Percentiles rank a stretch among this genome's conserved stretches.
These are phyloP conservation scores for Candolleomyces efflorescens DNA, from an alignment of 768 basidiomycete species.

Conservation along the genomic window DNA sequence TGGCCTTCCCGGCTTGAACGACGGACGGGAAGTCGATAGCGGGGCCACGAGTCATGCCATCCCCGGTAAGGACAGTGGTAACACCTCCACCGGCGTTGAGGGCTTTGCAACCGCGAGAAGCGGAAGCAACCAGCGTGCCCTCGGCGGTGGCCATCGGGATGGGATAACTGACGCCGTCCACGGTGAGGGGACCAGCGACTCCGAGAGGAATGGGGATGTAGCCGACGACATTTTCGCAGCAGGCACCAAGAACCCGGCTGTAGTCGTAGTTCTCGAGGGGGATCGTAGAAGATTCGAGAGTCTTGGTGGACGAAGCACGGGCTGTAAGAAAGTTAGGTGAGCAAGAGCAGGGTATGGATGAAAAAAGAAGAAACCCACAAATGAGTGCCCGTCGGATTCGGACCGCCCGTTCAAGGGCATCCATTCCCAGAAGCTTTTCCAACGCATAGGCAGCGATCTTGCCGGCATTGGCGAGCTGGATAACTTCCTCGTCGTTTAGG, in stretches of 20 bases:
- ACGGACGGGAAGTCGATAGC: conserved; percentile 92
- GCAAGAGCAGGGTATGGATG: not conserved
- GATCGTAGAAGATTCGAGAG: conserved; percentile 77
- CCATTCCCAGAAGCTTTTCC: conserved; percentile 74
- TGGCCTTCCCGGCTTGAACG: conserved; percentile 74
- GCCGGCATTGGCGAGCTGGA: conserved; percentile 81
- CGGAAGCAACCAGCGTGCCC: conserved; percentile 95
- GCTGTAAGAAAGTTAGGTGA: conserved; percentile 23
- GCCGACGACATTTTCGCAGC: conserved; percentile 98
- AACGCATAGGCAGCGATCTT: conserved; percentile 92
- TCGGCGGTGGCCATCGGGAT: conserved; percentile 99
- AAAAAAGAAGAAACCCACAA: conserved; percentile 24
- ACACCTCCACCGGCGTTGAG: conserved; percentile 96
- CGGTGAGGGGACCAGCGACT: conserved; percentile 89
- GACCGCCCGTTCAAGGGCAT: conserved; percentile 81
- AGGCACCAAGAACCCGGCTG: conserved; percentile 89
- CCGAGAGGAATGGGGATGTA: conserved; percentile 96
- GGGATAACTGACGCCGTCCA: conserved; percentile 80
- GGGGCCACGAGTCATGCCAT: conserved; percentile 97
- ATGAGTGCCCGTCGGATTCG: conserved; percentile 82
- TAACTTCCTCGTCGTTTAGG: conserved; percentile 89
- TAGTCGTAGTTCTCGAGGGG: conserved; percentile 91
- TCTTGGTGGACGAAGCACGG: conserved; percentile 78
- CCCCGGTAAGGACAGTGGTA: conserved; percentile 85
- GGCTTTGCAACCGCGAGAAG: conserved; percentile 96